A percentile compares a stretch with the other conserved stretches of the same genome.
These are phyloP conservation scores for Aechmea fasciata DNA, from an alignment of 176 grass and related monocot genomes.

Conservation along the genomic window DNA sequence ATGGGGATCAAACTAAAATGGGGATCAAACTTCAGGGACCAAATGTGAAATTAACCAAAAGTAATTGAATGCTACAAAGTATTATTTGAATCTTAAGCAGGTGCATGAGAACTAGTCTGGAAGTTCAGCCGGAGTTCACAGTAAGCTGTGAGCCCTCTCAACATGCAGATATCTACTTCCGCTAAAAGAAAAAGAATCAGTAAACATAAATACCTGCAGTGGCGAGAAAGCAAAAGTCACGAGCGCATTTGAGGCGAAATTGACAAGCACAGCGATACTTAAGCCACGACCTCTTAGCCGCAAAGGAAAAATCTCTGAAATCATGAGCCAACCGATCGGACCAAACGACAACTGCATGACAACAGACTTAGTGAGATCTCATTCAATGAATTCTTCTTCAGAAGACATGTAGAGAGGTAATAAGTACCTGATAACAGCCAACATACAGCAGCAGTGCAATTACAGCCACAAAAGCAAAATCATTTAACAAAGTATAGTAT, in stretches of 20 bases:
- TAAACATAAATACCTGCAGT: conserved; percentile 56
- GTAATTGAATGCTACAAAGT: background rate
- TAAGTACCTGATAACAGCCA: conserved; percentile 82
- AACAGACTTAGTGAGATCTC: too few relatives aligned
- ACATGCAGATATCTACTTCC: background rate
- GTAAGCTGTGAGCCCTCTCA: background rate
- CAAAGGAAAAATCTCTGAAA: conserved; percentile 86
- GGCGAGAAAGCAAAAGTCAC: conserved; percentile 98
- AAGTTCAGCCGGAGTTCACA: background rate
- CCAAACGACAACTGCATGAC: conserved; percentile 81
- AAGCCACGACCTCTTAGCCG: conserved; percentile 71
- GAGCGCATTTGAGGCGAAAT: conserved; percentile 82
- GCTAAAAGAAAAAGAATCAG: background rate
- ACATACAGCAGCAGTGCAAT: conserved; percentile 89
- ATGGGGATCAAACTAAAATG: too few relatives aligned
- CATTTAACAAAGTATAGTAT: conserved; percentile 65
- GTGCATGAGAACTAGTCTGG: background rate
- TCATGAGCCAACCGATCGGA: conserved; percentile 97
- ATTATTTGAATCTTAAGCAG: background rate
- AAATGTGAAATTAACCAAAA: too few relatives aligned
- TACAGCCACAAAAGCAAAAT: conserved; percentile 60
- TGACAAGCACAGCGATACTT: conserved; percentile 80
- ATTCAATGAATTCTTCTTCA: background rate
- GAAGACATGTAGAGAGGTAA: background rate
- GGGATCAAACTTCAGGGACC: too few relatives aligned